Evolutionary conservation across 2,329 filamentous ascomycete species (phyloP).

Genomic region (Colletotrichum paranaense): DNA sequence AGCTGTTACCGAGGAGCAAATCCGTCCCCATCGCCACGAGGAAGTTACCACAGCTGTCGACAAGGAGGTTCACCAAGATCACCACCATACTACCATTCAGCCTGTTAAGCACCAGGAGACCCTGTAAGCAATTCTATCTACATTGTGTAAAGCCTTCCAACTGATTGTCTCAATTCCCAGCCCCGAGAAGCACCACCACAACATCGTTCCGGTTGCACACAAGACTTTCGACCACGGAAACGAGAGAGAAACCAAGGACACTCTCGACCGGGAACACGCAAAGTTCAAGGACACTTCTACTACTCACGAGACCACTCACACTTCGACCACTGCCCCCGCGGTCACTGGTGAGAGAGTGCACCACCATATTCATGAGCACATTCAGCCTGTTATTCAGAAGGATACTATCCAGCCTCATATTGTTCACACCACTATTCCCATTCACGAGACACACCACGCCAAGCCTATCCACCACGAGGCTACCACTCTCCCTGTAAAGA

Average conservation of each 20-base stretch:
- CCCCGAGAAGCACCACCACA: constrained; percentile 73
- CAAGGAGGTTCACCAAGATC: constrained; percentile 77
- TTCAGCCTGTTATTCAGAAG: constrained; percentile 78
- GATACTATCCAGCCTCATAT: constrained; percentile 75
- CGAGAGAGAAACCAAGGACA: constrained; percentile 55
- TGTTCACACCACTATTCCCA: constrained; percentile 77
- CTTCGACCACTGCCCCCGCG: constrained; percentile 40
- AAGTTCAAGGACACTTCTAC: constrained; percentile 43
- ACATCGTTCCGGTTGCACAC: constrained; percentile 68
- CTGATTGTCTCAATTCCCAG: constrained; percentile 35
- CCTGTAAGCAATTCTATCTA: constrained; percentile 52
- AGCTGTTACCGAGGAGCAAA: constrained; percentile 69
- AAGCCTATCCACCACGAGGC: constrained; percentile 73
- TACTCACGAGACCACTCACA: constrained; percentile 44
- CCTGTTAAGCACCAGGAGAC: constrained; percentile 58
- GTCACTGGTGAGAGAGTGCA: constrained; percentile 45
- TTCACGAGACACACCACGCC: constrained; percentile 79
- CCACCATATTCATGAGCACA: constrained; percentile 71
- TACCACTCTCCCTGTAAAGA: constrained; percentile 72
- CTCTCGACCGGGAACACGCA: constrained; percentile 62
- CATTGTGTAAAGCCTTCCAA: constrained; percentile 38
- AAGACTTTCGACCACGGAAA: constrained; percentile 72
- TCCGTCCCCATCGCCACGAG: constrained; percentile 71
- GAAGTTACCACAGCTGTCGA: constrained; percentile 72
- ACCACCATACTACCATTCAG: constrained; percentile 77